These are phyloP conservation scores for Yamadazyma paraphyllophila DNA, from an alignment of 805 yeast genomes.

Conservation along the genomic window DNA sequence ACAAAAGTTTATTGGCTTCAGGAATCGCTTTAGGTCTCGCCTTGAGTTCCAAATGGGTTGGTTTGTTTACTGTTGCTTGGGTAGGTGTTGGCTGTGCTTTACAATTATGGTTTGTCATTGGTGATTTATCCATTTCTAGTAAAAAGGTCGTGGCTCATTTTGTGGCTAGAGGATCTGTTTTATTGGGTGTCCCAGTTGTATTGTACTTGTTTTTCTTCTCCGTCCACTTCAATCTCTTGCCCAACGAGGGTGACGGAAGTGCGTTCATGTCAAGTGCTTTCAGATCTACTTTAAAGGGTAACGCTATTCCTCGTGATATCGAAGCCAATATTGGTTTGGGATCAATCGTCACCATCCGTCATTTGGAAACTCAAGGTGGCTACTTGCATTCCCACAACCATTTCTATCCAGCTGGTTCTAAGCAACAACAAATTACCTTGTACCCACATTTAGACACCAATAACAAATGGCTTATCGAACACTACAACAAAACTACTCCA, in stretches of 20 bases:
- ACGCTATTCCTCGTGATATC: slow-evolving; percentile 57
- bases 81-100: slow-evolving; percentile 59
- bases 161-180: slow-evolving; percentile 46
- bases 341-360: slow-evolving; percentile 65
- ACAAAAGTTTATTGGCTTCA: slow-evolving; percentile 57
- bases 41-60: slow-evolving; percentile 79
- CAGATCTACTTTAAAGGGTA: slow-evolving; percentile 59
- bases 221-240: slow-evolving; percentile 58
- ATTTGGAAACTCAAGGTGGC: slow-evolving; percentile 70
- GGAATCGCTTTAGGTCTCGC: slow-evolving; percentile 74
- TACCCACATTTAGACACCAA: slow-evolving; percentile 77
- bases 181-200: slow-evolving; percentile 57
- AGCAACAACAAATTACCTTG: slow-evolving; percentile 79
- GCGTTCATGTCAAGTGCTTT: slow-evolving; percentile 73
- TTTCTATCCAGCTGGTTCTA: slow-evolving; percentile 72
- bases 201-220: slow-evolving; percentile 60
- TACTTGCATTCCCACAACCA: slow-evolving; percentile 80
- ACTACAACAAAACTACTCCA: slow-evolving; percentile 57
- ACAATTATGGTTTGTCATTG: slow-evolving; percentile 69
- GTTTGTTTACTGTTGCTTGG: slow-evolving; percentile 79
- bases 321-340: slow-evolving; percentile 71
- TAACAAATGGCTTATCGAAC: slow-evolving; percentile 70
- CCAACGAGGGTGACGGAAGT: slow-evolving; percentile 66
- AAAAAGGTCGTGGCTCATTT: slow-evolving; percentile 46
- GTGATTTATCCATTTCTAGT: slow-evolving; percentile 59